phyloP scores from a whole-genome alignment of 306 rosid species.

The Rosa multiflora region DNA sequence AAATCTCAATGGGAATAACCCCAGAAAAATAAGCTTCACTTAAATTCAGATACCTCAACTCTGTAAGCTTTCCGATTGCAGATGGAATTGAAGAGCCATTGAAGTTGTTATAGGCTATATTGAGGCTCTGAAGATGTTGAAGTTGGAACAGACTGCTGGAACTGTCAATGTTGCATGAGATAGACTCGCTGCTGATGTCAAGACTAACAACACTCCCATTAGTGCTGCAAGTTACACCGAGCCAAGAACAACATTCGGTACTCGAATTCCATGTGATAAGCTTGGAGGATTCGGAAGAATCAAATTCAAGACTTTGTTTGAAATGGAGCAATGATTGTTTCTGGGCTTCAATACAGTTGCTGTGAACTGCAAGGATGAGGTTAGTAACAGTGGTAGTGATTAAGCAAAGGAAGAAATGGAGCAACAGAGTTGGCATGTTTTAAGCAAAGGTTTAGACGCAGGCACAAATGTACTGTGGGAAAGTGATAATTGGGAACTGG shows the following conservation, averaged over 20 bases:
- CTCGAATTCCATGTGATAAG: no score
- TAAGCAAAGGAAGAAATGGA: background rate
- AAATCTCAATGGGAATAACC: background rate
- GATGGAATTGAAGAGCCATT: constrained; percentile 13
- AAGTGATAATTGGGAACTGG: no score
- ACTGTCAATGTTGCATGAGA: background rate
- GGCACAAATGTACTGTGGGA: background rate
- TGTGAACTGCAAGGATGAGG: background rate
- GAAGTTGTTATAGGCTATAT: no score
- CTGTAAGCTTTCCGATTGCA: background rate
- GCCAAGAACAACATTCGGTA: no score
- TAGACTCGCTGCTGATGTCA: no score
- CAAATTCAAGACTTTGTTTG: no score
- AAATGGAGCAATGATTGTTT: no score
- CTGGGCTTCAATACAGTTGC: background rate
- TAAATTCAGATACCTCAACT: constrained; percentile 1
- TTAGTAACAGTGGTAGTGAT: background rate
- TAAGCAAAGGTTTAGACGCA: background rate
- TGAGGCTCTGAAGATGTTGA: no score
- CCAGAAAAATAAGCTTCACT: background rate
- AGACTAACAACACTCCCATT: no score
- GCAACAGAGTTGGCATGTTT: background rate
- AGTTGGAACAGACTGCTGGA: no score
- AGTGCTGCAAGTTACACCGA: no score
- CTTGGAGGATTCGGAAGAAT: no score